Evolutionary conservation across 768 basidiomycete species (phyloP).

Genomic region (Phaeolepiota aurea): DNA sequence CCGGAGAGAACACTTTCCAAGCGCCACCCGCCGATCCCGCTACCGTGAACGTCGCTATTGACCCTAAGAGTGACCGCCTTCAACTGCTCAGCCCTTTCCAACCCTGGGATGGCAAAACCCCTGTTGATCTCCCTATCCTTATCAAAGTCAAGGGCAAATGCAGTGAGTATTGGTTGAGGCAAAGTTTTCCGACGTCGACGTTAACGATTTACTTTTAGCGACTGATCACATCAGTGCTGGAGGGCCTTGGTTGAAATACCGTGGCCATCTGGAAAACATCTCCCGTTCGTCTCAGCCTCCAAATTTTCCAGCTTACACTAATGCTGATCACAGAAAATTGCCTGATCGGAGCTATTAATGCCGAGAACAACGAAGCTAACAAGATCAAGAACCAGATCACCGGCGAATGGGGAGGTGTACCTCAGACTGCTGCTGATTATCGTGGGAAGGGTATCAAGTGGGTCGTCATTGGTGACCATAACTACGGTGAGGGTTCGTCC

Average conservation of each 20-base stretch:
- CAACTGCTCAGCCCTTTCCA: constrained; percentile 86
- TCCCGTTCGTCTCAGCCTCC: constrained; percentile 51
- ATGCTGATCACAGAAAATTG: constrained; percentile 66
- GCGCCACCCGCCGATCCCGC: constrained; percentile 83
- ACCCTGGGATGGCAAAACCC: constrained; percentile 91
- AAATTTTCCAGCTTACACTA: background rate
- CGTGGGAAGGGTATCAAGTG: constrained; percentile 87
- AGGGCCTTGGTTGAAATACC: constrained; percentile 99
- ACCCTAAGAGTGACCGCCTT: constrained; percentile 80
- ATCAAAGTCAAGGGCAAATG: constrained; percentile 99
- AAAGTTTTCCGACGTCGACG: background rate
- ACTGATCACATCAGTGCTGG: constrained; percentile 96
- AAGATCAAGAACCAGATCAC: constrained; percentile 87
- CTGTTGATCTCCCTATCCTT: constrained; percentile 80
- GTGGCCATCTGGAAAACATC: constrained; percentile 97
- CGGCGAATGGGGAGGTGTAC: constrained; percentile 80
- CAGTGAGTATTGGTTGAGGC: constrained; percentile 48
- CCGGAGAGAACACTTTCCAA: constrained; percentile 96
- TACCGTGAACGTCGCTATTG: constrained; percentile 78
- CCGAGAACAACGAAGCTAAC: constrained; percentile 94
- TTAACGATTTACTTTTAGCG: constrained; percentile 30
- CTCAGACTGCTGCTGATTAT: constrained; percentile 80
- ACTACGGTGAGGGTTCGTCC: constrained; percentile 97
- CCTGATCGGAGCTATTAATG: constrained; percentile 94
- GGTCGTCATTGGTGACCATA: constrained; percentile 94